Base-by-base conservation (phyloP, 2,329 filamentous ascomycete species). In the Apiospora rasikravindrae region DNA sequence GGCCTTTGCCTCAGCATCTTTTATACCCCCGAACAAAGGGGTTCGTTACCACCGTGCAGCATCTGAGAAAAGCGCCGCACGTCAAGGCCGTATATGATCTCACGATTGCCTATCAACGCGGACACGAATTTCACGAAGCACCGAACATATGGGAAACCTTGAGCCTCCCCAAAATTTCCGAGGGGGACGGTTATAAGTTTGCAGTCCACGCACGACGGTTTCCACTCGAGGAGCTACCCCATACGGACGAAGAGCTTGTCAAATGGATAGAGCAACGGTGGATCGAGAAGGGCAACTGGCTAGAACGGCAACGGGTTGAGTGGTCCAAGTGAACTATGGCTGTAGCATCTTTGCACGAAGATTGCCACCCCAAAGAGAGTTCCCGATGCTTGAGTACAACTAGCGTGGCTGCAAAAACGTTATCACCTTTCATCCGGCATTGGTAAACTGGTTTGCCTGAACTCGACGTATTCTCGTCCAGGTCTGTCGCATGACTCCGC, bases 21-120 rank as follows among this genome's bases (percentile, higher is more conserved):
- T 84, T 91, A 24, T 90, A 90, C 75, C 89, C 89, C 29, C 85
- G 88, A 44, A 89, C 86, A 26, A 90, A 88, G 78, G 89, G 89
- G 69, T 91, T 92, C 78, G 83, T 90, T 67, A 85, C 88, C 40
- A 89, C 87, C 1, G 87, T 91, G 14, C 86, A 88, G 77, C 86
- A 89, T 72, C 81, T 91, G 70, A 81, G 87, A 66, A 82, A 83
- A 72, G 83, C 86, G 22, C 81, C 84, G 22, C 87, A 89, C 67
- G 81, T 89, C 67, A 86, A 84, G 75, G 87, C 87, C 11, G 84
- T 89, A 26, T 89, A 89, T 78, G 86, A 90, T 76, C 80, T 89
- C 69, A 86, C 87, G 3, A 86, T 89, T 75, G 86, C 86, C 69
- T 89, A 90, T 78, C 83, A 86, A 74, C 81, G 83, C 69, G 79